Evolutionary conservation across 345 rosid species (phyloP).

Genomic region (Raphanus raphanistrum): DNA sequence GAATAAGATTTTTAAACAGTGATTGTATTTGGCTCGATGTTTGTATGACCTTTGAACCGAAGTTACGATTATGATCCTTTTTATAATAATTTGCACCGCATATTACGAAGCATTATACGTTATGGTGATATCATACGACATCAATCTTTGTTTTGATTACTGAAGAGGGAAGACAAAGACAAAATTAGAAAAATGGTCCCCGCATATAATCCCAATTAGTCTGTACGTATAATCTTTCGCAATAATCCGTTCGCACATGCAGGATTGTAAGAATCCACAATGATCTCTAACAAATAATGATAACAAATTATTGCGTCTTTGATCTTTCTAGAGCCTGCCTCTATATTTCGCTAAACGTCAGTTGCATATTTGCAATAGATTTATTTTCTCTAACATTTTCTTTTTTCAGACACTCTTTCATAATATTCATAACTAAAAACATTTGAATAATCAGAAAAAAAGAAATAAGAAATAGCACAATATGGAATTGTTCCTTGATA

Average conservation of each 20-base stretch:
- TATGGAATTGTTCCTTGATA: slow-evolving; percentile 5
- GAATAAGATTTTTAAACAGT: background rate
- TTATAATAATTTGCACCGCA: background rate
- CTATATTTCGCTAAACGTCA: background rate
- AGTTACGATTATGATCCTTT: background rate
- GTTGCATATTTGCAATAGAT: background rate
- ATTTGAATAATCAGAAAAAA: background rate
- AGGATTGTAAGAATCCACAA: slow-evolving; percentile 1
- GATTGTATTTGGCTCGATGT: background rate
- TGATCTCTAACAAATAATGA: background rate
- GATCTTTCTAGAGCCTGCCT: background rate
- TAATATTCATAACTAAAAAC: background rate
- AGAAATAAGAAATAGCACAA: background rate
- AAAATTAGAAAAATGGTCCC: background rate
- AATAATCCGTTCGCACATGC: slow-evolving; percentile 12
- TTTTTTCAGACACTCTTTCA: background rate
- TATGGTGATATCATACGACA: background rate
- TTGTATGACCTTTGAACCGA: background rate
- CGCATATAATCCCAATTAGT: background rate
- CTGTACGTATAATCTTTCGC: slow-evolving; percentile 1
- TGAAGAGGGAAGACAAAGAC: background rate
- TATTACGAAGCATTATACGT: slow-evolving; percentile 16
- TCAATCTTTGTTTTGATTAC: background rate
- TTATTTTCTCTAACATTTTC: background rate
- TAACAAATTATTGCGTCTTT: background rate